Conservation (phyloP, 768 basidiomycete species). For the Dictyophora rubrovolvata region DNA sequence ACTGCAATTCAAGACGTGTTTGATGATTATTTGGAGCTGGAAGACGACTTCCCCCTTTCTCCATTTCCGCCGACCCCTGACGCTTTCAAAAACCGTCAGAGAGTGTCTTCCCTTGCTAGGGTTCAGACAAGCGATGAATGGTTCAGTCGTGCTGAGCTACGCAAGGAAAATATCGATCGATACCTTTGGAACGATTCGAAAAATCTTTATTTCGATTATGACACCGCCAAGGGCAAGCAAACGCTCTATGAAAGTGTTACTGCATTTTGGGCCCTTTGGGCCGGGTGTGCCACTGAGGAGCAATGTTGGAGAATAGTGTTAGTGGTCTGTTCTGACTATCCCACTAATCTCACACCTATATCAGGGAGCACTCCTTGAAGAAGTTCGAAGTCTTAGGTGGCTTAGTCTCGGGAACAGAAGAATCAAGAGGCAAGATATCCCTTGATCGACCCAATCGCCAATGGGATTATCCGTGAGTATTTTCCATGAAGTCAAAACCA, state of each 20-base stretch:
- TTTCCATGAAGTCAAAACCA: slow-evolving; percentile 10
- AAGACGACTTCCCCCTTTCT: slow-evolving; percentile 83
- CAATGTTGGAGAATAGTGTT: slow-evolving; percentile 92
- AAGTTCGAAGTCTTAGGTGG: slow-evolving; percentile 97
- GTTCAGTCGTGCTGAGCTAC: slow-evolving; percentile 81
- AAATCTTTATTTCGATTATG: slow-evolving; percentile 92
- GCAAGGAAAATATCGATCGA: slow-evolving; percentile 80
- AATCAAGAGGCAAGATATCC: slow-evolving; percentile 91
- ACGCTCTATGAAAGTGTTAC: slow-evolving; percentile 97
- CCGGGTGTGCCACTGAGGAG: slow-evolving; percentile 92
- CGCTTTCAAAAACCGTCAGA: slow-evolving; percentile 51
- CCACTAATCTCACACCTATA: background rate
- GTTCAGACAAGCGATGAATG: slow-evolving; percentile 78
- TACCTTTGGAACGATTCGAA: slow-evolving; percentile 96
- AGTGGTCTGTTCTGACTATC: slow-evolving; percentile 23
- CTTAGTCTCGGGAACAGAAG: slow-evolving; percentile 91
- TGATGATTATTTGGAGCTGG: slow-evolving; percentile 82
- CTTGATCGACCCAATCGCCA: slow-evolving; percentile 95
- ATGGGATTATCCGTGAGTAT: slow-evolving; percentile 91
- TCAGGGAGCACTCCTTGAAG: slow-evolving; percentile 72
- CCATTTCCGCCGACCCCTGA: slow-evolving; percentile 83
- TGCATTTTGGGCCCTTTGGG: slow-evolving; percentile 93
- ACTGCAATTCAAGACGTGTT: slow-evolving; percentile 94
- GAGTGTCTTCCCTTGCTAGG: slow-evolving; percentile 49
- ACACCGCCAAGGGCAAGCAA: slow-evolving; percentile 84